These are phyloP conservation scores for Cucumis variabilis DNA, from an alignment of 331 rosid species.

Conservation along the genomic window DNA sequence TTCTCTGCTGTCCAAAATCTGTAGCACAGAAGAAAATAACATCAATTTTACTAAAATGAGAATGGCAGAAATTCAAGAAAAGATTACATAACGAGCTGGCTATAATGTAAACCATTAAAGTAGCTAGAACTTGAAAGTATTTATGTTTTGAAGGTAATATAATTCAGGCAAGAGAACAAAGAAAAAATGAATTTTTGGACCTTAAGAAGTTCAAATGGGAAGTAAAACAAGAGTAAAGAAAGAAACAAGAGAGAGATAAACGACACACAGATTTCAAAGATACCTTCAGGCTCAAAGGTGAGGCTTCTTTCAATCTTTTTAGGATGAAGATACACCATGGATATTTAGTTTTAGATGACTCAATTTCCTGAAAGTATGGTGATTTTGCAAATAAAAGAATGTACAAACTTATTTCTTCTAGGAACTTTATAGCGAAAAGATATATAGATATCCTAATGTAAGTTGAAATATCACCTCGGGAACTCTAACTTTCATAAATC, in stretches of 20 bases:
- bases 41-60: neutral
- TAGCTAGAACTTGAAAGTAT: neutral
- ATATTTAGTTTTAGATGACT: constrained; percentile 66
- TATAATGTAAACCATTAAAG: too few relatives aligned
- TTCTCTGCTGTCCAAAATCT: constrained; percentile 80
- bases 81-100: neutral
- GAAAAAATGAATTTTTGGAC: neutral
- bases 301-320: constrained; percentile 73
- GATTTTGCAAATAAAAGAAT: constrained; percentile 21
- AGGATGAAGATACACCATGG: constrained; percentile 76
- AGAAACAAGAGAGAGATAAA: constrained; percentile 29
- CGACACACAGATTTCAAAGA: constrained; percentile 84
- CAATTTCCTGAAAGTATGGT: constrained; percentile 59
- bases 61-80: neutral
- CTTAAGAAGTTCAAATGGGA: neutral
- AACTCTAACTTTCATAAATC: neutral
- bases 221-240: constrained; percentile 9
- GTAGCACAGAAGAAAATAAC: constrained; percentile 34
- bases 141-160: neutral
- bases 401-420: neutral
- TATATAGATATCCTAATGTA: neutral
- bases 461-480: constrained; percentile 3
- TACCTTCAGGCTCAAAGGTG: constrained; percentile 92
- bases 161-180: neutral
- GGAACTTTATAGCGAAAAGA: neutral